Conservation (phyloP, 768 basidiomycete species). For the Phylloporus scabripes region DNA sequence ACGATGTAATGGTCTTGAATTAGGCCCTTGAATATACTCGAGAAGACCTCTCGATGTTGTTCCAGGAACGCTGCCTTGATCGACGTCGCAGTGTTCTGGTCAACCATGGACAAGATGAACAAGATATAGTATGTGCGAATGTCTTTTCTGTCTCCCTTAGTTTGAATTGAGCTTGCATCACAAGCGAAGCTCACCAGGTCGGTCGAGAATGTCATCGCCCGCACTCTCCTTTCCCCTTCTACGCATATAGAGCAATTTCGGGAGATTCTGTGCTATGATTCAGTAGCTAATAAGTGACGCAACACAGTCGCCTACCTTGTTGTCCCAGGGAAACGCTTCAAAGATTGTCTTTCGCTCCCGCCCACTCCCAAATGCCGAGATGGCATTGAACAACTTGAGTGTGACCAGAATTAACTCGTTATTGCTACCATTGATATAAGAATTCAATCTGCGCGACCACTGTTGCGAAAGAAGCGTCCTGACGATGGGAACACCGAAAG, state of each 20-base stretch:
- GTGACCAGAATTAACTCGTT: constrained; percentile 63
- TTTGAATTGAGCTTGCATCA: neutral
- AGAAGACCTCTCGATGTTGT: constrained; percentile 59
- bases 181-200: constrained; percentile 46
- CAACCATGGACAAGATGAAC: constrained; percentile 70
- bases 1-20: constrained; percentile 59
- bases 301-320: constrained; percentile 44
- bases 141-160: constrained; percentile 39
- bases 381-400: constrained; percentile 55
- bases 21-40: constrained; percentile 70
- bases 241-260: constrained; percentile 66
- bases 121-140: constrained; percentile 73
- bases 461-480: constrained; percentile 52
- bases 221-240: constrained; percentile 47
- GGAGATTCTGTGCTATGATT: constrained; percentile 43
- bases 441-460: constrained; percentile 53
- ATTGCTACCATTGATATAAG: constrained; percentile 56
- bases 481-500: constrained; percentile 56
- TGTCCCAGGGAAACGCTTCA: constrained; percentile 75
- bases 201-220: constrained; percentile 36
- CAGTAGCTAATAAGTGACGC: neutral
- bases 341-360: constrained; percentile 55
- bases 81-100: constrained; percentile 39
- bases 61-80: constrained; percentile 66
- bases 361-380: constrained; percentile 63